A percentile compares a stretch with the other conserved stretches of the same genome.
These are phyloP conservation scores for Lolium perenne DNA, from an alignment of 176 grass and related monocot species.

Conservation along the genomic window DNA sequence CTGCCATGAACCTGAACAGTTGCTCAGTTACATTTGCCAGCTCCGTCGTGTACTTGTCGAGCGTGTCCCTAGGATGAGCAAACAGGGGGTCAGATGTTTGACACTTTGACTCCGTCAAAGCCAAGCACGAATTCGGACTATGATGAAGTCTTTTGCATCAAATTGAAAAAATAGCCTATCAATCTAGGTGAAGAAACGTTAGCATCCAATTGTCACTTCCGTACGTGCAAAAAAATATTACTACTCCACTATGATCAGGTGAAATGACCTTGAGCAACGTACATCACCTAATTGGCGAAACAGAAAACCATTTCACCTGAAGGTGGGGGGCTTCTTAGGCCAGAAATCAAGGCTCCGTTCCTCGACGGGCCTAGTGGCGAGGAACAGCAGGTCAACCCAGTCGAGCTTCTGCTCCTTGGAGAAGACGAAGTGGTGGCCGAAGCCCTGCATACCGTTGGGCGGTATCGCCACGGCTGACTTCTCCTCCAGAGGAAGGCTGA, in stretches of 20 bases:
- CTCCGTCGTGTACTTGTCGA: constrained; percentile 38
- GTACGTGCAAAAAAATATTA: neutral
- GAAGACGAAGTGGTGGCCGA: constrained; percentile 66
- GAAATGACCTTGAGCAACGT: neutral
- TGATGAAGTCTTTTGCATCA: neutral
- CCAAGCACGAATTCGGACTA: neutral
- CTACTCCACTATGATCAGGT: too few species aligned
- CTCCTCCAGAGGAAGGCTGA: constrained; percentile 53
- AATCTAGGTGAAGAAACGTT: neutral
- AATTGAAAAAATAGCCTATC: neutral
- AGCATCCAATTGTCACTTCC: neutral
- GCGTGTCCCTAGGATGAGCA: constrained; percentile 24
- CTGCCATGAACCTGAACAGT: constrained; percentile 54
- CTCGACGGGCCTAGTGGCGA: constrained; percentile 37
- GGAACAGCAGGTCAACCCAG: constrained; percentile 51
- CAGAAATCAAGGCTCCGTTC: constrained; percentile 52
- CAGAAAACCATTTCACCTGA: constrained; percentile 30
- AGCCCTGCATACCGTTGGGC: constrained; percentile 55
- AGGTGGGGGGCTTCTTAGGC: constrained; percentile 49
- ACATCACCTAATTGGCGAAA: neutral
- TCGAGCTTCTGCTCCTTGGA: constrained; percentile 79
- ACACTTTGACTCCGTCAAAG: neutral
- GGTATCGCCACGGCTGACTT: constrained; percentile 41
- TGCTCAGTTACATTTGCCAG: constrained; percentile 42
- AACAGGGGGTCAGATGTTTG: neutral